These are phyloP conservation scores for Spatholobus suberectus DNA, from an alignment of 306 rosid species.

Conservation along the genomic window DNA sequence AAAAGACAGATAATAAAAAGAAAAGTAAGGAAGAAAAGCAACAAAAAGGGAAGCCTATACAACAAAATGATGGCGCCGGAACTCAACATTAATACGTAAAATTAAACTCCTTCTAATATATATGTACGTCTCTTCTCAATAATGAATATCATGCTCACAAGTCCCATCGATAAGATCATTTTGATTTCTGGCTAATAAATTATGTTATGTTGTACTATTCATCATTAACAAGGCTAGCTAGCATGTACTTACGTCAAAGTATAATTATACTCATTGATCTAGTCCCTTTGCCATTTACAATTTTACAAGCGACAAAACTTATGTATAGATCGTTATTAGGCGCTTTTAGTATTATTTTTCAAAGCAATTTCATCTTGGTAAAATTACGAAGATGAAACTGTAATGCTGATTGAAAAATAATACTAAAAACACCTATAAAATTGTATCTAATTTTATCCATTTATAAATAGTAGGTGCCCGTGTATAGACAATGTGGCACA, in stretches of 20 bases:
- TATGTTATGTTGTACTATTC: neutral
- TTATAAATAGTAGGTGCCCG: neutral
- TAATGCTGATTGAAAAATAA: too few species aligned
- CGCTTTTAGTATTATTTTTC: neutral
- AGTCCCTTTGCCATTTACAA: neutral
- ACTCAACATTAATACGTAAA: constrained; percentile 18
- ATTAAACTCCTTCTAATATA: neutral
- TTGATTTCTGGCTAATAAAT: constrained; percentile 31
- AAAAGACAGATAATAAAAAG: constrained; percentile 43
- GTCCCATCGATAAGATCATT: constrained; percentile 47
- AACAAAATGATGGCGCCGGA: constrained; percentile 36
- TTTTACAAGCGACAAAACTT: neutral
- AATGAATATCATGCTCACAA: constrained; percentile 53
- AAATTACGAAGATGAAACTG: too few species aligned
- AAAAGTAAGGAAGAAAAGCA: constrained; percentile 41
- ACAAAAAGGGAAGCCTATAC: constrained; percentile 40
- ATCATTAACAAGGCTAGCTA: neutral
- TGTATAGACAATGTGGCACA: neutral
- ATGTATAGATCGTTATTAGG: too few species aligned
- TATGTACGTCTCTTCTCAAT: constrained; percentile 32
- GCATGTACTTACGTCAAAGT: constrained; percentile 30
- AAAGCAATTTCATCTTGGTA: too few species aligned
- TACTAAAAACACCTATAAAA: too few species aligned
- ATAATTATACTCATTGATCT: constrained; percentile 12
- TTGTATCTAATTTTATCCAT: too few species aligned